Percentiles rank a stretch among this genome's conserved stretches.
Conservation (phyloP, 1,284 basidiomycete species). For the Earliella scabrosa region DNA sequence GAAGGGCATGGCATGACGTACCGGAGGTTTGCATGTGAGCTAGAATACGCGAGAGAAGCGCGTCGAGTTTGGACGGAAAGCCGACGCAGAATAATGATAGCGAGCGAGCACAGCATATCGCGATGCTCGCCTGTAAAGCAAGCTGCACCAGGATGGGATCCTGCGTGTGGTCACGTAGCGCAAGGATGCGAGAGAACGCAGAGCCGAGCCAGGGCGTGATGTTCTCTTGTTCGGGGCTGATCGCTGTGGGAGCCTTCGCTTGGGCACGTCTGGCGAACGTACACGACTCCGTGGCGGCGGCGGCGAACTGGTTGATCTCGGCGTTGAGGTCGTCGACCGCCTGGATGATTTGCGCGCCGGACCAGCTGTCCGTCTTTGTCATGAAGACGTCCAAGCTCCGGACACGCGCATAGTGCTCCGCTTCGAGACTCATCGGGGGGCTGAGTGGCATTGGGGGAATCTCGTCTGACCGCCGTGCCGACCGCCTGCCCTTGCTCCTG, state of each 20-base stretch:
- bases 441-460: slow-evolving; percentile 27
- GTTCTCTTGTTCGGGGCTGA: slow-evolving; percentile 52
- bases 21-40: slow-evolving; percentile 65
- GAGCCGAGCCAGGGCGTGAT: slow-evolving; percentile 58
- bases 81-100: slow-evolving; percentile 74
- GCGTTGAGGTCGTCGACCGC: slow-evolving; percentile 80
- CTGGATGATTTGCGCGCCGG: slow-evolving; percentile 75
- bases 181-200: slow-evolving; percentile 59
- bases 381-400: slow-evolving; percentile 67
- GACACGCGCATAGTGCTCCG: slow-evolving; percentile 46
- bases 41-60: slow-evolving; percentile 66
- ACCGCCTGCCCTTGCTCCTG: slow-evolving; percentile 28
- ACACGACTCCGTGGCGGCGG: slow-evolving; percentile 69
- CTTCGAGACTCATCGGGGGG: slow-evolving; percentile 35
- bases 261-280: slow-evolving; percentile 29
- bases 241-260: slow-evolving; percentile 15
- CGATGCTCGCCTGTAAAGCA: slow-evolving; percentile 69
- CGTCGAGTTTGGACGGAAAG: slow-evolving; percentile 69
- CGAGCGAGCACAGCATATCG: slow-evolving; percentile 66
- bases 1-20: slow-evolving; percentile 38
- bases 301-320: slow-evolving; percentile 77
- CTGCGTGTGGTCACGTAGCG: slow-evolving; percentile 66
- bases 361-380: slow-evolving; percentile 74
- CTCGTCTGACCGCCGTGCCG: slow-evolving; percentile 31
- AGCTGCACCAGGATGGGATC: slow-evolving; percentile 77